Evolutionary conservation across 1,284 basidiomycete species (phyloP).

Genomic region (Trametes pubescens): DNA sequence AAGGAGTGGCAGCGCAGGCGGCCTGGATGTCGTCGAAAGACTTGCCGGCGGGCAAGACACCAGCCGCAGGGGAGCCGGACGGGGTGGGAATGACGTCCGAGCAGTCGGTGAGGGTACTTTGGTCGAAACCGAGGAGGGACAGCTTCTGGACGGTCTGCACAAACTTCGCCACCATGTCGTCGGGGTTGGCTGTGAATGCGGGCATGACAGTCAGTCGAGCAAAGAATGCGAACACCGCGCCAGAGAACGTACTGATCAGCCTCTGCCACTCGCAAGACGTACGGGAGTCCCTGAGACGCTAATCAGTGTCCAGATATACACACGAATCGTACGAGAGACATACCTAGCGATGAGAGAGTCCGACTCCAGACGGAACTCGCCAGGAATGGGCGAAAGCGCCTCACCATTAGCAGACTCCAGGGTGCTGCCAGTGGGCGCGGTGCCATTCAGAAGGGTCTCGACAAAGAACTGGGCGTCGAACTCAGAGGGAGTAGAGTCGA

Average conservation of each 20-base stretch:
- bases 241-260: slow-evolving; percentile 34
- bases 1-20: slow-evolving; percentile 41
- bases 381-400: slow-evolving; percentile 39
- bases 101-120: slow-evolving; percentile 41
- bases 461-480: slow-evolving; percentile 52
- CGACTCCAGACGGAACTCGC: slow-evolving; percentile 47
- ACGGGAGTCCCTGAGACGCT: slow-evolving; percentile 32
- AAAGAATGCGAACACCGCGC: no score
- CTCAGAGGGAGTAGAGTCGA: slow-evolving; percentile 40
- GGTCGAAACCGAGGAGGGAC: slow-evolving; percentile 42
- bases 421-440: slow-evolving; percentile 39
- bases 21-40: slow-evolving; percentile 40
- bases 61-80: slow-evolving; percentile 29
- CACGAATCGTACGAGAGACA: neutral
- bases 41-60: slow-evolving; percentile 43
- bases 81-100: slow-evolving; percentile 47
- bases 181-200: slow-evolving; percentile 39
- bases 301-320: neutral
- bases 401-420: slow-evolving; percentile 36
- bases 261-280: slow-evolving; percentile 49
- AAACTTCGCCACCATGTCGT: slow-evolving; percentile 38
- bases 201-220: neutral
- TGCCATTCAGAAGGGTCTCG: slow-evolving; percentile 46
- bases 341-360: slow-evolving; percentile 38
- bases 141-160: slow-evolving; percentile 39